These are phyloP conservation scores for Penicillium occitanis DNA, from an alignment of 2,329 filamentous ascomycete genomes.

Conservation along the genomic window DNA sequence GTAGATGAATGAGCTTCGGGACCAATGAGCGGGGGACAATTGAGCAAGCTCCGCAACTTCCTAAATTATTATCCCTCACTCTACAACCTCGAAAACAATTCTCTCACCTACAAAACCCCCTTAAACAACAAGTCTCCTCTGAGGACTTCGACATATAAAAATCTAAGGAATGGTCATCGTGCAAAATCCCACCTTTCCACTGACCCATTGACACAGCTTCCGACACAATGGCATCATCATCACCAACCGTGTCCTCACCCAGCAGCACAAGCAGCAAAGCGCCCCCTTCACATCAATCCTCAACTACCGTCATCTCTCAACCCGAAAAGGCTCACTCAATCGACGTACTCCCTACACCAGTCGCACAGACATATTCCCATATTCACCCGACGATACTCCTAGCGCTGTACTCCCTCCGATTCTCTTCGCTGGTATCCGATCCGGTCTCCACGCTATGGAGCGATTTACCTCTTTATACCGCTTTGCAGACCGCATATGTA, in stretches of 20 bases:
- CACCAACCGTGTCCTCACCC: slow-evolving; percentile 15
- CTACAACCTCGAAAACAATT: not conserved
- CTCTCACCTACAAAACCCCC: not conserved
- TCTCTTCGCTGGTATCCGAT: slow-evolving; percentile 66
- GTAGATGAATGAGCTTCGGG: not conserved
- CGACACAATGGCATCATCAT: slow-evolving; percentile 10
- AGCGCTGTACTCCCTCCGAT: slow-evolving; percentile 62
- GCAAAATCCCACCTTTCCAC: not conserved
- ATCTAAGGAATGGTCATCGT: not conserved
- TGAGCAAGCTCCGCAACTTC: slow-evolving; percentile 8
- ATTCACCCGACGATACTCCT: slow-evolving; percentile 68
- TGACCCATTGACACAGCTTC: not conserved
- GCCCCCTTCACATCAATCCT: not conserved
- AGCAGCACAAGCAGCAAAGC: slow-evolving; percentile 15
- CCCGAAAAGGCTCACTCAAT: slow-evolving; percentile 41
- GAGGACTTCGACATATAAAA: not conserved
- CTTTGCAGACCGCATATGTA: slow-evolving; percentile 62
- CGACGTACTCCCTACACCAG: slow-evolving; percentile 48
- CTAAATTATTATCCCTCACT: not conserved
- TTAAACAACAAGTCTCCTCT: not conserved
- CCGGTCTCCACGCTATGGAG: slow-evolving; percentile 64
- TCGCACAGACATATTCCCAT: slow-evolving; percentile 60
- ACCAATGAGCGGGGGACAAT: not conserved
- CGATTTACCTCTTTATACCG: slow-evolving; percentile 62
- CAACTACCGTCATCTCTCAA: not conserved